These are phyloP conservation scores for Colletotrichum siamense DNA, from an alignment of 2,329 filamentous ascomycete genomes.

Conservation along the genomic window DNA sequence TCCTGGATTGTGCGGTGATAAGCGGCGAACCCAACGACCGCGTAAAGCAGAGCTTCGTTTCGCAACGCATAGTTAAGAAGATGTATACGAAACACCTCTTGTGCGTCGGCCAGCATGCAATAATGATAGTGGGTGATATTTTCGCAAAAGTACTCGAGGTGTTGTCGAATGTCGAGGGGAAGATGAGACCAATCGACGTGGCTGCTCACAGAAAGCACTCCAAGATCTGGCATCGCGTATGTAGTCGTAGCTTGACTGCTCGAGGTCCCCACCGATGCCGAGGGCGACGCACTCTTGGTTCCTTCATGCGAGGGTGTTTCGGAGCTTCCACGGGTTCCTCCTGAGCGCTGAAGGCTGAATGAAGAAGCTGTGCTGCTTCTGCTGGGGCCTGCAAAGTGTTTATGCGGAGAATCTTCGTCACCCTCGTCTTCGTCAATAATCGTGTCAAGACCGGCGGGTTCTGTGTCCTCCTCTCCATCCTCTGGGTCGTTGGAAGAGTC, in stretches of 20 bases:
- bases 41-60: constrained; percentile 82
- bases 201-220: constrained; percentile 19
- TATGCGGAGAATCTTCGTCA: constrained; percentile 21
- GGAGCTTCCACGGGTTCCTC: constrained; percentile 49
- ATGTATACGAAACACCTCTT: constrained; percentile 75
- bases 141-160: constrained; percentile 79
- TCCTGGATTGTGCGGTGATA: constrained; percentile 81
- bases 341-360: constrained; percentile 36
- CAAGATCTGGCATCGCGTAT: constrained; percentile 26
- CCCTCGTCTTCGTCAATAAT: constrained; percentile 62
- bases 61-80: constrained; percentile 76
- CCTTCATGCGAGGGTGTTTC: constrained; percentile 60
- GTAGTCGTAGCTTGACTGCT: constrained; percentile 37
- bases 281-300: constrained; percentile 58
- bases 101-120: constrained; percentile 72
- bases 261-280: constrained; percentile 51
- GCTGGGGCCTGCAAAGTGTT: constrained; percentile 30
- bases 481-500: constrained; percentile 61
- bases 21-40: constrained; percentile 85
- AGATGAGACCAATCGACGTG: constrained; percentile 61
- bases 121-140: constrained; percentile 86
- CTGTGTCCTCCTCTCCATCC: constrained; percentile 47
- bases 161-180: constrained; percentile 75
- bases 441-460: constrained; percentile 48
- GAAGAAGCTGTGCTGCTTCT: constrained; percentile 44